Evolutionary conservation across 345 rosid species (phyloP).

Genomic region (Hibiscus tridactylites): DNA sequence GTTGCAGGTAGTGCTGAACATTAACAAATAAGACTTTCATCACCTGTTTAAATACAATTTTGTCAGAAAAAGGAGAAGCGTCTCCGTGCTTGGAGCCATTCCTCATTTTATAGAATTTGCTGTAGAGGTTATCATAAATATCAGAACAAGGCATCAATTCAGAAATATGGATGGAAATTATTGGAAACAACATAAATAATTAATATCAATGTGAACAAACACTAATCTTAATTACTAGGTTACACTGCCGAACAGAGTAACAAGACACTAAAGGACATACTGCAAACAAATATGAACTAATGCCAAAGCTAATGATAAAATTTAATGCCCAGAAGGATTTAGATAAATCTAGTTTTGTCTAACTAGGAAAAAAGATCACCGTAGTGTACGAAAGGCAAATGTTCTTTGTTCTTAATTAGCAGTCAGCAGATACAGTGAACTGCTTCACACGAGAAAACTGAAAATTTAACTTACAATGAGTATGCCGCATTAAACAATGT

Average conservation of each 20-base stretch:
- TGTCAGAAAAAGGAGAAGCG: slow-evolving; percentile 84
- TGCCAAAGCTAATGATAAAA: background rate
- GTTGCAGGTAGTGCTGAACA: background rate
- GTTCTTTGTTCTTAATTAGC: background rate
- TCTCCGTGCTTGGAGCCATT: slow-evolving; percentile 52
- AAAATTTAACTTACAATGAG: slow-evolving; percentile 47
- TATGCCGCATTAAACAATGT: slow-evolving; percentile 67
- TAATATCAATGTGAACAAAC: slow-evolving; percentile 1
- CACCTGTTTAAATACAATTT: slow-evolving; percentile 82
- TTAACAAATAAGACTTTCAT: background rate
- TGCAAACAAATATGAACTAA: background rate
- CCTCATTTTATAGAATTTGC: slow-evolving; percentile 62
- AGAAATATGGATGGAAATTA: background rate
- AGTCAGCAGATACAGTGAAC: background rate
- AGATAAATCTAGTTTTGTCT: background rate
- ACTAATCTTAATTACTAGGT: background rate
- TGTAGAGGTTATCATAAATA: slow-evolving; percentile 21
- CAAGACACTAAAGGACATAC: background rate
- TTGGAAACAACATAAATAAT: background rate
- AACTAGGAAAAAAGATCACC: background rate
- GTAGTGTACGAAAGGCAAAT: background rate
- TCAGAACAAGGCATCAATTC: slow-evolving; percentile 5
- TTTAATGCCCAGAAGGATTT: background rate
- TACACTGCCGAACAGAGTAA: background rate
- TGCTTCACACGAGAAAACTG: background rate